phyloP scores from a whole-genome alignment of 148 eudicot species.

The Linanthus parryae region DNA sequence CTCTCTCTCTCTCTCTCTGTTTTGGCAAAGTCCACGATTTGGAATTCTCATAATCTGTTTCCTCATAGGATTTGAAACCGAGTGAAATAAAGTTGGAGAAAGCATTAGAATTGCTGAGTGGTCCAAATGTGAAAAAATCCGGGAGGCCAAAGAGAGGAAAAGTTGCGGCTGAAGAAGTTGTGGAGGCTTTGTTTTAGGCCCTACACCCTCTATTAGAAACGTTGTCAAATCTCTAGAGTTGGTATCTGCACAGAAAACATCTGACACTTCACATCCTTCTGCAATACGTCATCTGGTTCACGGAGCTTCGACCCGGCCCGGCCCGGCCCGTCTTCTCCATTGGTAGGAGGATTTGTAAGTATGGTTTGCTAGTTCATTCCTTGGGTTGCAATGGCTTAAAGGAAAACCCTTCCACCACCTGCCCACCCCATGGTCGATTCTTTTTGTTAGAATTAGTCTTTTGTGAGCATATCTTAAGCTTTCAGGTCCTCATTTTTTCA shows the following conservation, averaged over 20 bases:
- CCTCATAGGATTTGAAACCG: slow-evolving; percentile 47
- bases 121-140: slow-evolving; percentile 39
- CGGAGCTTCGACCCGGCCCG: no score
- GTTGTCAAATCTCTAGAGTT: background rate
- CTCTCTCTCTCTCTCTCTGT: background rate
- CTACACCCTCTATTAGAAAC: background rate
- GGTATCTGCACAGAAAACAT: background rate
- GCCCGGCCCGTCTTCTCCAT: no score
- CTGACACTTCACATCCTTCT: background rate
- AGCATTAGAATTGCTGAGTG: slow-evolving; percentile 54
- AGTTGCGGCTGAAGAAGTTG: slow-evolving; percentile 29
- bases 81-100: slow-evolving; percentile 47
- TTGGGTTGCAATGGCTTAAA: no score
- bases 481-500: no score
- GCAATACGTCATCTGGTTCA: background rate
- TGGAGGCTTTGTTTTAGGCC: slow-evolving; percentile 33
- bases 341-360: no score
- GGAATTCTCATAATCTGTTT: no score
- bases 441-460: no score
- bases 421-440: no score
- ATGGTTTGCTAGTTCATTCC: no score
- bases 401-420: no score
- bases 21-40: background rate
- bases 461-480: no score
- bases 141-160: slow-evolving; percentile 62